Evolutionary conservation across 208 protist species (phyloP), one percentile per base, ranked within the genome.

Genomic region (Trypanosoma grayi): DNA sequence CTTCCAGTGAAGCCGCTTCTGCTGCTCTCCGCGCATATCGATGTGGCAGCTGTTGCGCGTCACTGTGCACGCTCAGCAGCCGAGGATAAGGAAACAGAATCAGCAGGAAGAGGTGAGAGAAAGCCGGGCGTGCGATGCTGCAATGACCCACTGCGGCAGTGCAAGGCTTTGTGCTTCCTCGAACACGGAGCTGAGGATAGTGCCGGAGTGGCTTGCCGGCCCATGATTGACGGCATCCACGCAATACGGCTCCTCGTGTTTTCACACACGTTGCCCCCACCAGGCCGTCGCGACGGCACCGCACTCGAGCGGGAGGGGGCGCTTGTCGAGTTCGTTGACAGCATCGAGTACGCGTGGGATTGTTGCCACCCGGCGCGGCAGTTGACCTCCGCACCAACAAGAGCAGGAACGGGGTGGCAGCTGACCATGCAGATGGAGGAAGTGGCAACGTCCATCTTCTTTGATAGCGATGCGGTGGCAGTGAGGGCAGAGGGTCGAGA

Each of bases 161-260:
- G 50, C 4, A 63, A 60, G 18, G 65, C 65, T 1, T 28, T 71
- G 0, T 64, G 13, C 16, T 71, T 65, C 50, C 50, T 71, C 24
- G 45, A 65, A 24, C 40, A 20, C 22, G 16, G 47, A 27, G 24
- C 10, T n/a, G 10, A 28, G 1, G 14, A 47, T 27, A 53, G 39
- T 20, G 16, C n/a, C n/a, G 36, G n/a, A 10, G n/a, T 16, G 27
- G 9, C 10, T 24, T 18, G 20, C 16, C 46, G 65, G 13, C 57
- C 57, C 10, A 60, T 64, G 41, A 50, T 71, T 37, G 65, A 71
- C 44, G 25, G 57, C 13, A 13, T 71, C 24, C 1, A 47, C 36
- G 41, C 33, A 1, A 30, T 71, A 24, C 65, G 65, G 16, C 5
- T 65, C 7, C 41, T 60, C 47, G 4, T 64, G 30, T 37, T 52